These are phyloP conservation scores for Borovskyia barvae DNA, from an alignment of 208 protist genomes.

Conservation along the genomic window DNA sequence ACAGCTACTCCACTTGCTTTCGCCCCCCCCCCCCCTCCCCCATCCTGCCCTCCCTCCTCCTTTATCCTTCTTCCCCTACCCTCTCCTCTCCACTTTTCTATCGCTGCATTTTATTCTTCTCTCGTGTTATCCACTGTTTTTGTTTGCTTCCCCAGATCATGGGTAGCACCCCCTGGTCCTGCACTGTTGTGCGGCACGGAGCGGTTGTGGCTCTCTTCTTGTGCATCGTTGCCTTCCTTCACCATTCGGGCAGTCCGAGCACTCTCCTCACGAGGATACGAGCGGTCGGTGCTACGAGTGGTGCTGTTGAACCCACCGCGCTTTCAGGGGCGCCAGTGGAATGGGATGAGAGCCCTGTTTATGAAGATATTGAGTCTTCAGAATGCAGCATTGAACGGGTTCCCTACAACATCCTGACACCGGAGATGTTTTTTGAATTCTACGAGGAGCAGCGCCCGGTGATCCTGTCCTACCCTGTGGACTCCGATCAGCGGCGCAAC, in stretches of 20 bases:
- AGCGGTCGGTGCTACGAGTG: neutral
- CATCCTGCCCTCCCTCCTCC: neutral
- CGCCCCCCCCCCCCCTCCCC: too few species aligned
- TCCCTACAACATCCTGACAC: conserved; percentile 5
- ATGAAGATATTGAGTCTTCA: conserved; percentile 14
- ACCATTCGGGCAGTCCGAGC: too few species aligned
- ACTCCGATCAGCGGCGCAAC: neutral
- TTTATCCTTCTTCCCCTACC: neutral
- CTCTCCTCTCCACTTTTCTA: neutral
- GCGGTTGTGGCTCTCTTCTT: neutral
- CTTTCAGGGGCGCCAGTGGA: neutral
- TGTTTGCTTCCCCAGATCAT: too few species aligned
- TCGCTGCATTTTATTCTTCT: neutral
- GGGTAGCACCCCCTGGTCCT: too few species aligned
- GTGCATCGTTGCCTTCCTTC: too few species aligned
- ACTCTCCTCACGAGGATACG: too few species aligned
- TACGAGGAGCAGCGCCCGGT: conserved; percentile 29
- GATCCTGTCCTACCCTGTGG: conserved; percentile 8
- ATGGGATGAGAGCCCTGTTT: conserved; percentile 7
- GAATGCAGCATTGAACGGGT: conserved; percentile 33
- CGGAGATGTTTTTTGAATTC: conserved; percentile 13
- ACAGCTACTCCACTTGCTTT: too few species aligned
- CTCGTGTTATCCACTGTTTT: neutral
- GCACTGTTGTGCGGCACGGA: neutral
- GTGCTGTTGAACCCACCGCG: neutral